Conservation (phyloP, 1,139 yeast genomes). For the Geotrichum restrictum region DNA sequence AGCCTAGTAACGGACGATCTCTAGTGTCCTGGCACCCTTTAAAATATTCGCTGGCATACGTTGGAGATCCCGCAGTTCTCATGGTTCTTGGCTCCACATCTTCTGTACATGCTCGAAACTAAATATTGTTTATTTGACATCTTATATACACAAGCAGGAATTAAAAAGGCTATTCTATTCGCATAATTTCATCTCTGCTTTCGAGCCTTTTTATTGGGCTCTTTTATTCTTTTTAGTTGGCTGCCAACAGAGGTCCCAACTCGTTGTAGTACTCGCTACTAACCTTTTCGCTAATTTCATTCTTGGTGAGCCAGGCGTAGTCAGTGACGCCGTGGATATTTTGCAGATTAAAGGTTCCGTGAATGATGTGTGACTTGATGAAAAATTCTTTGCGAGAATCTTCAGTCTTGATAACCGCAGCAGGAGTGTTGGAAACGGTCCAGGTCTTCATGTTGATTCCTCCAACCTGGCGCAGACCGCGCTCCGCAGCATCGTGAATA, state of each 20-base stretch:
- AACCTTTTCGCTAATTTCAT: slow-evolving; percentile 62
- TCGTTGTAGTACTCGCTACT: slow-evolving; percentile 51
- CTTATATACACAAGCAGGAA: slow-evolving; percentile 15
- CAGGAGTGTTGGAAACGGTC: slow-evolving; percentile 85
- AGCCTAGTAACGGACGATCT: slow-evolving; percentile 24
- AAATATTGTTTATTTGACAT: slow-evolving; percentile 4
- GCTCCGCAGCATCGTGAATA: slow-evolving; percentile 70
- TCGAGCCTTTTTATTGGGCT: neutral
- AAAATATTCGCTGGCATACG: slow-evolving; percentile 33
- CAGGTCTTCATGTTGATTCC: slow-evolving; percentile 78
- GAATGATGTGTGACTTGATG: slow-evolving; percentile 82
- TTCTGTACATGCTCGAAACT: slow-evolving; percentile 12
- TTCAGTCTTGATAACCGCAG: slow-evolving; percentile 49
- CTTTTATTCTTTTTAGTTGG: slow-evolving; percentile 20
- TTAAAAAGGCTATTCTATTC: neutral
- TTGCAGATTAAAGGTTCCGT: slow-evolving; percentile 72
- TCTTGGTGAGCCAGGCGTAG: slow-evolving; percentile 80
- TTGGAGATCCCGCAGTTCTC: slow-evolving; percentile 32
- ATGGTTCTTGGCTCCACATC: slow-evolving; percentile 18
- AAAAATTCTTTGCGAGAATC: slow-evolving; percentile 52
- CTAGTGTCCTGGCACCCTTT: slow-evolving; percentile 37
- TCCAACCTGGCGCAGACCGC: slow-evolving; percentile 66
- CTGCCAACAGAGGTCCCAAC: slow-evolving; percentile 29
- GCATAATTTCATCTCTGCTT: neutral
- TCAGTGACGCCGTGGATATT: slow-evolving; percentile 40